Conservation (phyloP, 2,329 filamentous ascomycete species). For the Emergomyces pasteurianus region DNA sequence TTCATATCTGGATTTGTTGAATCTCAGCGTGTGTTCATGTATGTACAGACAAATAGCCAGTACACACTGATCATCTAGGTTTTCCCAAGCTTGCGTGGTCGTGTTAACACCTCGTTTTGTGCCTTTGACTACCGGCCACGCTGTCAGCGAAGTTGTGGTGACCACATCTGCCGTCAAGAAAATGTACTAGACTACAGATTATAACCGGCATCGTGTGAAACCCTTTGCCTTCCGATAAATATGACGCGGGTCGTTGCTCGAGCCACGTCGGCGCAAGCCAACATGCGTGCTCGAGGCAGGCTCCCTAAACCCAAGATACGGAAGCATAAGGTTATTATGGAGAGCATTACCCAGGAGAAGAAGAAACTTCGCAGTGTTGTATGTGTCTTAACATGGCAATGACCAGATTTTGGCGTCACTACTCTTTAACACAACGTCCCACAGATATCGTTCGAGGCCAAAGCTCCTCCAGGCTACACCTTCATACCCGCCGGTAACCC, state of each 20-base stretch:
- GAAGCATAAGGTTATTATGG: slow-evolving; percentile 47
- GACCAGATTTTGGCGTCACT: not conserved
- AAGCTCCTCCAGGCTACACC: slow-evolving; percentile 47
- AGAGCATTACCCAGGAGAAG: slow-evolving; percentile 47
- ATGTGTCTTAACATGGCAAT: slow-evolving; percentile 17
- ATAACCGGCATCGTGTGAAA: not conserved
- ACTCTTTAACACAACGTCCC: not conserved
- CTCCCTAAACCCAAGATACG: slow-evolving; percentile 23
- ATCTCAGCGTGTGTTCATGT: not conserved
- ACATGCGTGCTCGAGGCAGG: slow-evolving; percentile 23
- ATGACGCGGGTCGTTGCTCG: slow-evolving; percentile 29
- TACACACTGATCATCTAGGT: slow-evolving; percentile 1
- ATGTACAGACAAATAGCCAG: not conserved
- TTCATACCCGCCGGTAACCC: slow-evolving; percentile 51
- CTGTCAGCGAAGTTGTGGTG: not conserved
- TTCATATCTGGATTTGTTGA: not conserved
- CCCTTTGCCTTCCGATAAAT: not conserved
- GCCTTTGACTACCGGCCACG: not conserved
- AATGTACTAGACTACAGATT: not conserved
- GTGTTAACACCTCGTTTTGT: not conserved
- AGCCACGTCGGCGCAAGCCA: slow-evolving; percentile 22
- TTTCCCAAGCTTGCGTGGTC: not conserved
- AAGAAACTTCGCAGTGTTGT: slow-evolving; percentile 45
- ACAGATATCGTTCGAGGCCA: slow-evolving; percentile 44
- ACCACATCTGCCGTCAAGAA: not conserved